Evolutionary conservation across 768 basidiomycete genomes (phyloP).

Genomic region (Boletellus ananas): DNA sequence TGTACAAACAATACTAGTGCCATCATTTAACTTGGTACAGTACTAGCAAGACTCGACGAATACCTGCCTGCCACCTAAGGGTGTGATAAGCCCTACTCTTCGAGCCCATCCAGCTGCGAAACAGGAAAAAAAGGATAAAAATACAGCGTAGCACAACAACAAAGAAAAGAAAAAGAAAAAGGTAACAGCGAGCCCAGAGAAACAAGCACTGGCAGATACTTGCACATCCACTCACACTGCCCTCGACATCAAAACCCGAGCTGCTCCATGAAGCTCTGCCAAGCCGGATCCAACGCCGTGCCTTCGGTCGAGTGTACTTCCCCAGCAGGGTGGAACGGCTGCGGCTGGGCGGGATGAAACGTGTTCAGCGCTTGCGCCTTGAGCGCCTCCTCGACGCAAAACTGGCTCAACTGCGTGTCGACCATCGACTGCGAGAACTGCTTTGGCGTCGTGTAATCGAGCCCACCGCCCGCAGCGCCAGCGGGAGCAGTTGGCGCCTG

Average conservation of each 20-base stretch:
- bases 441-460: conserved; percentile 28
- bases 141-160: too few relatives aligned
- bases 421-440: conserved; percentile 28
- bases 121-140: too few relatives aligned
- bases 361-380: conserved; percentile 11
- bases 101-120: too few relatives aligned
- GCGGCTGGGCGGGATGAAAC: conserved; percentile 16
- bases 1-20: too few relatives aligned
- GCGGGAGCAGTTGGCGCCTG: conserved; percentile 18
- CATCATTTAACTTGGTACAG: too few relatives aligned
- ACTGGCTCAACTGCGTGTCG: conserved; percentile 28
- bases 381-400: conserved; percentile 14
- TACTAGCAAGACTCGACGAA: too few relatives aligned
- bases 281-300: conserved; percentile 53
- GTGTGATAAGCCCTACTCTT: too few relatives aligned
- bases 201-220: too few relatives aligned
- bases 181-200: too few relatives aligned
- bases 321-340: conserved; percentile 2
- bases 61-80: too few relatives aligned
- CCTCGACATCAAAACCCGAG: conserved; percentile 44
- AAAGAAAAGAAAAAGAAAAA: too few relatives aligned
- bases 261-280: conserved; percentile 68
- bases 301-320: conserved; percentile 14
- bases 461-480: conserved; percentile 10
- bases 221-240: too few relatives aligned